Percentiles rank a stretch among this genome's conserved stretches.
These are phyloP conservation scores for Phytophthora pseudosyringae DNA, from an alignment of 352 stramenopile species.

Conservation along the genomic window DNA sequence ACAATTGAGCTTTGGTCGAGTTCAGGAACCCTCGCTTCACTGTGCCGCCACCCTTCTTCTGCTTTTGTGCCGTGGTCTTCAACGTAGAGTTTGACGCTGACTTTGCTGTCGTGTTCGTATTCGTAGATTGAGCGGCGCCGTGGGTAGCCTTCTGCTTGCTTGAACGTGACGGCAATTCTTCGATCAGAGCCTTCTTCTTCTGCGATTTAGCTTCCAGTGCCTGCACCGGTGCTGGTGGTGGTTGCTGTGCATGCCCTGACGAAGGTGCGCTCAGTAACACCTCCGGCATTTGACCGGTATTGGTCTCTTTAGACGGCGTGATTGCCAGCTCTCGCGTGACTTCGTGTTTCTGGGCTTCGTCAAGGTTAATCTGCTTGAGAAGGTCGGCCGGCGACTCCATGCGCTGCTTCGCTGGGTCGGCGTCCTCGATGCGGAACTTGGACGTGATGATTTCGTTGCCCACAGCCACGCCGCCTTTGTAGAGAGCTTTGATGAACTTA, in stretches of 20 bases:
- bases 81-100: not conserved
- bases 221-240: constrained; percentile 19
- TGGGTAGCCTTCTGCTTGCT: constrained; percentile 6
- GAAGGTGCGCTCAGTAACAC: constrained; percentile 20
- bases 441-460: constrained; percentile 76
- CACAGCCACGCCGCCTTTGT: constrained; percentile 75
- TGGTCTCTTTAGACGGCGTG: constrained; percentile 20
- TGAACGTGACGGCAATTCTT: constrained; percentile 43
- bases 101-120: not conserved
- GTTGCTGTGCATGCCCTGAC: constrained; percentile 1
- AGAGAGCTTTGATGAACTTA: constrained; percentile 87
- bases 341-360: constrained; percentile 29
- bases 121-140: not conserved
- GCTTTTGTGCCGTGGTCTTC: constrained; percentile 15
- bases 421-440: constrained; percentile 72
- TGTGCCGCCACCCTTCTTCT: constrained; percentile 28
- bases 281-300: not conserved
- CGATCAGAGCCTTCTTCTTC: constrained; percentile 50
- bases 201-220: not conserved
- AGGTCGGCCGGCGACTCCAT: constrained; percentile 61
- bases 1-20: constrained; percentile 59
- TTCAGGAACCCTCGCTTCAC: constrained; percentile 88
- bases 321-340: constrained; percentile 17
- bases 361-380: constrained; percentile 56
- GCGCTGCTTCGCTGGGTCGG: constrained; percentile 25